A percentile compares a stretch with the other conserved stretches of the same genome.
These are phyloP conservation scores for Scedosporium aurantiacum DNA, from an alignment of 2,329 filamentous ascomycete species.

Conservation along the genomic window DNA sequence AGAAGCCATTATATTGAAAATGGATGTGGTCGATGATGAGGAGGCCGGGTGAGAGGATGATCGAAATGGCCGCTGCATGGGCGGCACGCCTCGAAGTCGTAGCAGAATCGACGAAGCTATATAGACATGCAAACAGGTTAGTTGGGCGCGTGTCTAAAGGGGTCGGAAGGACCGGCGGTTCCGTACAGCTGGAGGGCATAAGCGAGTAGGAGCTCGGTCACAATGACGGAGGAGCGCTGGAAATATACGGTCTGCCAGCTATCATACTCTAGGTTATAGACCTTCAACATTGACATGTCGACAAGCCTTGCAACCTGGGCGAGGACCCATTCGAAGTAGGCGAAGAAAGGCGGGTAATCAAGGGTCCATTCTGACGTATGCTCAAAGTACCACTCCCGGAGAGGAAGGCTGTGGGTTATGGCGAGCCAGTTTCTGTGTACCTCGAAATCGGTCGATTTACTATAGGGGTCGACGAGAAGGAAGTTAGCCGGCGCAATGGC, in stretches of 20 bases:
- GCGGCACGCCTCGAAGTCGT: constrained; percentile 58
- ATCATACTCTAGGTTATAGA: constrained; percentile 73
- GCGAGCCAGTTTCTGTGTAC: constrained; percentile 98
- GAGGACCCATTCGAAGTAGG: constrained; percentile 88
- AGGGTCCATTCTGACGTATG: constrained; percentile 98
- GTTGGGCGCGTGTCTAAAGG: not conserved
- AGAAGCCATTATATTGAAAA: constrained; percentile 97
- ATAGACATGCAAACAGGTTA: not conserved
- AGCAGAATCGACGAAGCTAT: constrained; percentile 68
- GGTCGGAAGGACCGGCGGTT: not conserved
- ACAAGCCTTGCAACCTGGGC: constrained; percentile 67
- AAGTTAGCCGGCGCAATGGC: constrained; percentile 3
- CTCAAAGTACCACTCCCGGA: constrained; percentile 92
- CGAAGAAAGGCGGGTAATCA: constrained; percentile 97
- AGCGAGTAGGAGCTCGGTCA: constrained; percentile 72
- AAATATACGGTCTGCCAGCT: constrained; percentile 94
- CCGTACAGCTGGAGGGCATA: constrained; percentile 65
- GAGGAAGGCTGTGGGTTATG: constrained; percentile 78
- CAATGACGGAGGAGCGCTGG: constrained; percentile 77
- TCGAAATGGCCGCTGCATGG: constrained; percentile 77
- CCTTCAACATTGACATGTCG: constrained; percentile 70
- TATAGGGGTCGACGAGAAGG: constrained; percentile 25
- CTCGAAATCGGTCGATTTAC: constrained; percentile 98
- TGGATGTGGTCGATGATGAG: constrained; percentile 97
- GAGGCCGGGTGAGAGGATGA: constrained; percentile 83